phyloP scores from a whole-genome alignment of 305 asterid genomes.

The Fraxinus angustifolia region DNA sequence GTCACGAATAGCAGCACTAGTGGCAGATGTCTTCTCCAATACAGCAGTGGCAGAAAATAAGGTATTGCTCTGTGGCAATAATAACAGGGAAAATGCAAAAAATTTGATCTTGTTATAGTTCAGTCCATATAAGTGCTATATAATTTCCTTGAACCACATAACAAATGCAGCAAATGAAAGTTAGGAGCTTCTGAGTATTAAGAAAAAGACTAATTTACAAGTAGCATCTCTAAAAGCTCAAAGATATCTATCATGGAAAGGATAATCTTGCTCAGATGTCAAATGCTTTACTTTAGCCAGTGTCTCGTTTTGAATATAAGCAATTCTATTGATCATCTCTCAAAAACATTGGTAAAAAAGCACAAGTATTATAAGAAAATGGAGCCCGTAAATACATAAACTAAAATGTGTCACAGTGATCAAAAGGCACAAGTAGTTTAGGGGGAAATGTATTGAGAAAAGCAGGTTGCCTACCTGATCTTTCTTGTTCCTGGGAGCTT shows the following conservation, averaged over 20 bases:
- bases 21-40: constrained; percentile 80
- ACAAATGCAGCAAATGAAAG: not conserved
- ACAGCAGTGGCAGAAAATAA: constrained; percentile 73
- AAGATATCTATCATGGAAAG: not conserved
- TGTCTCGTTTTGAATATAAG: not conserved
- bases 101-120: not conserved
- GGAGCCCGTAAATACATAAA: not conserved
- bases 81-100: not conserved
- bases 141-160: not conserved
- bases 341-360: not conserved
- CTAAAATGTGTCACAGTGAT: not conserved
- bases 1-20: constrained; percentile 76
- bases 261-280: not conserved
- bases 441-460: not conserved
- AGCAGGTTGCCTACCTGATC: no score
- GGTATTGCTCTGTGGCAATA: constrained; percentile 31
- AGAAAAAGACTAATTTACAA: not conserved
- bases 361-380: not conserved
- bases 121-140: not conserved
- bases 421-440: not conserved
- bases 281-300: not conserved
- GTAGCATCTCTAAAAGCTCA: not conserved
- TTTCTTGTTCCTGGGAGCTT: not conserved
- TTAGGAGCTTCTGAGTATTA: not conserved
- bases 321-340: not conserved